Percentiles rank a stretch among this genome's conserved stretches.
These are phyloP conservation scores for Globisporangium apiculatum DNA, from an alignment of 352 stramenopile genomes.

Conservation along the genomic window DNA sequence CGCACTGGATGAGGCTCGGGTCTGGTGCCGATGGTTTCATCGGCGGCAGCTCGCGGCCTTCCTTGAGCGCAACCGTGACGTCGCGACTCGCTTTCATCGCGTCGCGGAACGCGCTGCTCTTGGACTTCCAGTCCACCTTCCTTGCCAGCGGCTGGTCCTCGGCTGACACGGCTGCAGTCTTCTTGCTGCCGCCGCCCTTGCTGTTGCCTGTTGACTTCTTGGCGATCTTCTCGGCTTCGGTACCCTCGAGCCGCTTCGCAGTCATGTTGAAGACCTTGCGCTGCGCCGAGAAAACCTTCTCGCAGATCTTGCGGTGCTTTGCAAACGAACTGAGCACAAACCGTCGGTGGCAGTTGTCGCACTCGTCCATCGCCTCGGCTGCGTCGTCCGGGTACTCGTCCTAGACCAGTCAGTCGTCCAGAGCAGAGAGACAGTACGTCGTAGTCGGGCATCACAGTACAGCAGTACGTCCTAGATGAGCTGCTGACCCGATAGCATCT, in stretches of 20 bases:
- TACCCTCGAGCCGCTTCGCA: conserved; percentile 62
- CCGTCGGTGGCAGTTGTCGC: conserved; percentile 70
- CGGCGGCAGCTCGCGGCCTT: conserved; percentile 53
- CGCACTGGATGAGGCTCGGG: conserved; percentile 85
- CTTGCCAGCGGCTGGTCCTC: conserved; percentile 61
- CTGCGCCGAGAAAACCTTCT: conserved; percentile 80
- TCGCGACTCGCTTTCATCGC: conserved; percentile 83
- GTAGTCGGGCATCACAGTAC: too few relatives aligned
- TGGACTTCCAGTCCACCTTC: conserved; percentile 75
- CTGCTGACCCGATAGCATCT: too few relatives aligned
- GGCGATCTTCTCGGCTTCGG: conserved; percentile 59
- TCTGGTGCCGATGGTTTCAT: conserved; percentile 58
- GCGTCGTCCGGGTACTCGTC: conserved; percentile 49
- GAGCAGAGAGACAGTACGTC: too few relatives aligned
- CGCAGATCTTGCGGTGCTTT: conserved; percentile 84
- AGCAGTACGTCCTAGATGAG: too few relatives aligned
- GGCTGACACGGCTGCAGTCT: conserved; percentile 16
- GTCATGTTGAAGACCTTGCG: conserved; percentile 87
- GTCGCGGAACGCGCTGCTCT: conserved; percentile 81
- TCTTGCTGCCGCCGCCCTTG: conserved; percentile 7
- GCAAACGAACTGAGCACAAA: conserved; percentile 69
- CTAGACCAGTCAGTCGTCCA: conserved; percentile 10
- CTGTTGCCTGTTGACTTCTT: conserved; percentile 30
- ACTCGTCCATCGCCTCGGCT: conserved; percentile 58
- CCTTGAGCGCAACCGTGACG: conserved; percentile 55